phyloP scores from a whole-genome alignment of 2,329 filamentous ascomycete genomes.

The Aspergillus sp. region DNA sequence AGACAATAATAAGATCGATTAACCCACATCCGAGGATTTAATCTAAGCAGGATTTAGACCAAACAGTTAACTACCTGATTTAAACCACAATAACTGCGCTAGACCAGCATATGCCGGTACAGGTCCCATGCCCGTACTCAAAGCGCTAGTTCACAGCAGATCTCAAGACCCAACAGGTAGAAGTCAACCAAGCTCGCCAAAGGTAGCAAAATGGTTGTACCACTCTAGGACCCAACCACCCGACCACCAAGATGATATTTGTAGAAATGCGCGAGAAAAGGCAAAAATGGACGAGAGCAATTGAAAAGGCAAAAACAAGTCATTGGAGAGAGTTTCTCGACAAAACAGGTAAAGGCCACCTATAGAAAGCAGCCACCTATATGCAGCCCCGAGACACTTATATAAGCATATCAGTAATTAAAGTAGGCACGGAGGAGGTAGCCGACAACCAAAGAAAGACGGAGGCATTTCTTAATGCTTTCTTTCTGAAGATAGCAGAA shows the following conservation, averaged over 20 bases:
- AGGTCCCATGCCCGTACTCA: constrained; percentile 16
- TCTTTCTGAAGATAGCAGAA: constrained; percentile 16
- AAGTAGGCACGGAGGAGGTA: constrained; percentile 9
- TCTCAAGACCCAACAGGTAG: constrained; percentile 22
- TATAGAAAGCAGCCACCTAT: constrained; percentile 20
- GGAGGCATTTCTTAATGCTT: constrained; percentile 15
- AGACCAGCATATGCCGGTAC: constrained; percentile 11
- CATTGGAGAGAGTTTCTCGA: too few relatives aligned
- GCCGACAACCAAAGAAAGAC: constrained; percentile 19
- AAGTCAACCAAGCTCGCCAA: constrained; percentile 20
- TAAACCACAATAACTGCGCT: constrained; percentile 6
- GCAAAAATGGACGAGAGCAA: constrained; percentile 5
- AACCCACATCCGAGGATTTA: constrained; percentile 5
- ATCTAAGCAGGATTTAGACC: constrained; percentile 10
- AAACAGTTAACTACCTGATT: constrained; percentile 1
- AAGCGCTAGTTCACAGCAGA: constrained; percentile 26
- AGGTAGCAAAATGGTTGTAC: constrained; percentile 18
- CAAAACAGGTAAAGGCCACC: constrained; percentile 10
- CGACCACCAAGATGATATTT: constrained; percentile 10
- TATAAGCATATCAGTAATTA: constrained; percentile 15
- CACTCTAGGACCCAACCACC: constrained; percentile 5
- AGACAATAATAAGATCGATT: constrained; percentile 1
- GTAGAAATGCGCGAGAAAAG: constrained; percentile 8
- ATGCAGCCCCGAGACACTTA: constrained; percentile 12
- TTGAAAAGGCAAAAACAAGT: too few relatives aligned